These are phyloP conservation scores for Aspergillus wentii DNA, from an alignment of 495 filamentous ascomycete genomes.

Conservation along the genomic window DNA sequence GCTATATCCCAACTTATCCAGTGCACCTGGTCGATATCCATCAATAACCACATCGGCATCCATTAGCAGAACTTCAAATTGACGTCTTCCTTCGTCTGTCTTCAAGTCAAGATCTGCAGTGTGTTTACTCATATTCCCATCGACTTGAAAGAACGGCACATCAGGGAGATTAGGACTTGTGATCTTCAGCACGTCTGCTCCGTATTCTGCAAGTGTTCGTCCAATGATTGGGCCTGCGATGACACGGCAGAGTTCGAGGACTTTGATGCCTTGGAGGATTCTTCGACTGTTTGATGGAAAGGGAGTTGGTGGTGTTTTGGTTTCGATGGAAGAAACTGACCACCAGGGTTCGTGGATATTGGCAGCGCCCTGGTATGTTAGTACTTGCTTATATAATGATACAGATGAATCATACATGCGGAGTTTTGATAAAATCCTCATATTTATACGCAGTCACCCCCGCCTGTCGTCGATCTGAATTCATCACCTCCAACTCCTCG, in stretches of 20 bases:
- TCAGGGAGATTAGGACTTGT: slow-evolving; percentile 51
- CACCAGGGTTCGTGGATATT: slow-evolving; percentile 48
- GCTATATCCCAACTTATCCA: too few relatives aligned
- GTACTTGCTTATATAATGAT: slow-evolving; percentile 6
- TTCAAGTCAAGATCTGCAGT: slow-evolving; percentile 38
- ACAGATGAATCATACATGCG: too few relatives aligned
- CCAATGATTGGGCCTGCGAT: slow-evolving; percentile 45
- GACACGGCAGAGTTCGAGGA: slow-evolving; percentile 52
- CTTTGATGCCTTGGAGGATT: slow-evolving; percentile 21
- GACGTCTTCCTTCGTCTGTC: not conserved
- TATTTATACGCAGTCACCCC: too few relatives aligned
- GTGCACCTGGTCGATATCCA: too few relatives aligned
- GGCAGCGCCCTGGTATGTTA: slow-evolving; percentile 35
- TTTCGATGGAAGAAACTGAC: slow-evolving; percentile 44
- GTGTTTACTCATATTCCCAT: slow-evolving; percentile 56
- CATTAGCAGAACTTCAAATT: too few relatives aligned
- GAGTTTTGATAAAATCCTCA: too few relatives aligned
- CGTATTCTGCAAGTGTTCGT: slow-evolving; percentile 52
- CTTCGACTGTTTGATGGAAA: slow-evolving; percentile 44
- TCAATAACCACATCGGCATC: too few relatives aligned
- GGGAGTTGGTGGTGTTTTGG: slow-evolving; percentile 46
- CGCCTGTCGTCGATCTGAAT: too few relatives aligned
- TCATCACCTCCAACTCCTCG: too few relatives aligned
- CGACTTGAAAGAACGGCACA: slow-evolving; percentile 62
- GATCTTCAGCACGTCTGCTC: slow-evolving; percentile 52